Percentiles rank a stretch among this genome's conserved stretches.
phyloP scores from a whole-genome alignment of 139 green algal species.

The Desmodesmus armatus region DNA sequence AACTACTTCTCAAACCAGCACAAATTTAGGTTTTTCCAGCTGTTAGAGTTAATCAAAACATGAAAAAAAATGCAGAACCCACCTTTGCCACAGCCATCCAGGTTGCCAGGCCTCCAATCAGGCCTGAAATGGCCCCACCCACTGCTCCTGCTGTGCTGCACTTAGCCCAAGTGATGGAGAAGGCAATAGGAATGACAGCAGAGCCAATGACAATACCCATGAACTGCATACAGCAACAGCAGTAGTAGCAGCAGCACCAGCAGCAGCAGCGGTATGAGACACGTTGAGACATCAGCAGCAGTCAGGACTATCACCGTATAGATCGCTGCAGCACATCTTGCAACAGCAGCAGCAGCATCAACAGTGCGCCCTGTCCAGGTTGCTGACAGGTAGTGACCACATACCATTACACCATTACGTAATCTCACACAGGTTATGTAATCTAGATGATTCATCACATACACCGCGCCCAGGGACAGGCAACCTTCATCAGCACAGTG shows the following conservation, averaged over 20 bases:
- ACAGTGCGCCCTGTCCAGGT: not conserved
- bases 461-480: conserved; percentile 83
- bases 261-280: not conserved
- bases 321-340: not conserved
- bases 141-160: conserved; percentile 74
- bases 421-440: too few relatives aligned
- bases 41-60: too few relatives aligned
- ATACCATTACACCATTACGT: too few relatives aligned
- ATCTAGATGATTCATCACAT: too few relatives aligned
- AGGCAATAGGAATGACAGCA: conserved; percentile 86
- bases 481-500: conserved; percentile 82
- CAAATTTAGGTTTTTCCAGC: too few relatives aligned
- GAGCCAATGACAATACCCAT: conserved; percentile 93
- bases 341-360: not conserved
- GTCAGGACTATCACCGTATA: too few relatives aligned
- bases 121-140: conserved; percentile 67
- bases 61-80: not conserved
- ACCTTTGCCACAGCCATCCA: conserved; percentile 57
- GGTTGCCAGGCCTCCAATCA: conserved; percentile 67
- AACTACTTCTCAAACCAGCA: too few relatives aligned
- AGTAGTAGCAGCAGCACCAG: conserved; percentile 31
- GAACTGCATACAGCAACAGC: conserved; percentile 18
- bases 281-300: too few relatives aligned
- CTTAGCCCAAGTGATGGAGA: conserved; percentile 83
- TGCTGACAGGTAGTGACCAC: too few relatives aligned